Base-by-base conservation (phyloP, 2,329 filamentous ascomycete genomes). In the Aspergillus awamori region DNA sequence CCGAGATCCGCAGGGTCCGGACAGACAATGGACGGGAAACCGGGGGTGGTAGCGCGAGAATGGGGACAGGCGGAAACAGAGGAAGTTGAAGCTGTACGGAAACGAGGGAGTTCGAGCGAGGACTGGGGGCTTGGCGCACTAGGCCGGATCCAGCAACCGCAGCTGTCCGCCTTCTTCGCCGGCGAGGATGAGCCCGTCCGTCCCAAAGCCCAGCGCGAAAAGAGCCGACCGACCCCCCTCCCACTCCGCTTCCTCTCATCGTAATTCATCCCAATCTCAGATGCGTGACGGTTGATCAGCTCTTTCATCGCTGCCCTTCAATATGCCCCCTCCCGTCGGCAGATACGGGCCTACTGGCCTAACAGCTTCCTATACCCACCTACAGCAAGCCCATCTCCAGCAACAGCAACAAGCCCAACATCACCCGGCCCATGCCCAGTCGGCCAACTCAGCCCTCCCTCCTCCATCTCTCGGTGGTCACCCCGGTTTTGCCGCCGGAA, bases 401-500 rank as follows among this genome's bases (percentile, higher is more conserved):
- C 80, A 82, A 45, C 78, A 77, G 57, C 77, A 79, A 53, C 72
- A 64, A 56, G 55, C 63, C 48, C 79, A 81, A 61, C 80, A 82
- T 55, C 79, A 78, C 65, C 69, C 73, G 57, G 69, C 70, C 17
- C 76, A 79, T 61, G 69, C 80, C 54, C 81, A 81, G 70, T 76
- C 78, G 47, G 76, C 78, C 69, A 81, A 77, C 63, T 74, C 77
- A 53, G 79, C 79, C 55, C 79, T 86, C 3, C 83, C 82, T 57
- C 82, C 83, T 64, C 84, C 85, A 58, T 84, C 82, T 49, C 80
- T 93, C 59, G 84, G 85, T 65, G 83, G 84, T 62, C 90, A 91
- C 74, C 87, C 90, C 54, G 85, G 83, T 59, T 96, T 95, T 75
- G 86, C 87, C 13, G 71, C 77, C 39, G 77, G 73, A 64, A 87